phyloP scores from a whole-genome alignment of 139 green algal genomes.

The Volvox reticuliferus region DNA sequence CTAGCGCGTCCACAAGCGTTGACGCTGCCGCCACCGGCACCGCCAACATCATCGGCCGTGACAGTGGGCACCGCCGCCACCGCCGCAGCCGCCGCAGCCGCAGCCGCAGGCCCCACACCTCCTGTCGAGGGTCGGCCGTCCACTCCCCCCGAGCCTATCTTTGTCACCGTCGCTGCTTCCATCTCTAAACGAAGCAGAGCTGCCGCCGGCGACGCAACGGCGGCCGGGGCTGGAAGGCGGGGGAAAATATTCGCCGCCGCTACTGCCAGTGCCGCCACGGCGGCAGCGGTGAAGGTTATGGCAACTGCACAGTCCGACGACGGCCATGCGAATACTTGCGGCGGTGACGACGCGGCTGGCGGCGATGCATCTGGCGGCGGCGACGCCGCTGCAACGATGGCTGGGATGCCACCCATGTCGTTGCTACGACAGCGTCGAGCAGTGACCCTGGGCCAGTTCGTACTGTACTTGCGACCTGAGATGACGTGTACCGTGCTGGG shows the following conservation, averaged over 20 bases:
- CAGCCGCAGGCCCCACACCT: background rate
- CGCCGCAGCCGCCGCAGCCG: no score
- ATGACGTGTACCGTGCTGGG: conserved; percentile 11
- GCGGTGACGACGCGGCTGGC: background rate
- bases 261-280: background rate
- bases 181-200: background rate
- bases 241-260: background rate
- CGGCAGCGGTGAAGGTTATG: background rate
- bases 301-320: background rate
- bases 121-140: background rate
- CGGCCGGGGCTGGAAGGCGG: background rate
- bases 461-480: background rate
- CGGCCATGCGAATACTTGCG: background rate
- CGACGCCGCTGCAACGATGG: background rate
- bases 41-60: background rate
- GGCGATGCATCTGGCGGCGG: background rate
- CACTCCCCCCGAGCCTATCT: background rate
- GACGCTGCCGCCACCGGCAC: background rate
- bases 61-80: background rate
- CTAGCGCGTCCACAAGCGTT: background rate
- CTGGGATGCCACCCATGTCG: background rate
- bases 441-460: background rate
- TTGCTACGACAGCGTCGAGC: background rate
- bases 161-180: conserved; percentile 3
- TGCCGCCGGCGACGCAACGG: background rate